Percentiles rank a stretch among this genome's conserved stretches.
Evolutionary conservation across 176 grass and related monocot species (phyloP).

Genomic region (Panicum miliaceum): DNA sequence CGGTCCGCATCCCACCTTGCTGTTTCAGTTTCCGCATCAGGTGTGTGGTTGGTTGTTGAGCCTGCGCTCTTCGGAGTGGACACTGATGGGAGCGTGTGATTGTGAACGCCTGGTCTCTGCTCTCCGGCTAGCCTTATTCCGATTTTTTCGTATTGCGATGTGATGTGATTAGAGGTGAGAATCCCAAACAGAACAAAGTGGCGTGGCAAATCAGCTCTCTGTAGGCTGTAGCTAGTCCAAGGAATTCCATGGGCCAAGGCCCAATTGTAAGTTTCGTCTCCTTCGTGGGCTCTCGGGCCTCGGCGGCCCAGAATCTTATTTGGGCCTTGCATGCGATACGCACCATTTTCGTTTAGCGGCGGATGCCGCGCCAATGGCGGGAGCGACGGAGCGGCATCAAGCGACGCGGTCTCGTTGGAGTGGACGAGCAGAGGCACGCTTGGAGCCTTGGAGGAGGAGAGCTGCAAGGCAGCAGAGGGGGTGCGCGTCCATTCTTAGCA

Average conservation of each 20-base stretch:
- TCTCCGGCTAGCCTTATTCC: slow-evolving; percentile 3
- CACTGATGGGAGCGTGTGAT: not conserved
- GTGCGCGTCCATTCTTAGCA: slow-evolving; percentile 32
- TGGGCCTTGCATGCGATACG: not conserved
- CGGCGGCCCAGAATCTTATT: not conserved
- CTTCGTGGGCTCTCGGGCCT: not conserved
- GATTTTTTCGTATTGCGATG: not conserved
- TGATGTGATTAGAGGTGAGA: slow-evolving; percentile 17
- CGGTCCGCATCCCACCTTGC: not conserved
- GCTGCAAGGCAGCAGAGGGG: not conserved
- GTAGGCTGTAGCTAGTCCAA: not conserved
- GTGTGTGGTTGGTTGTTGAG: not conserved
- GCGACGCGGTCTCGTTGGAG: too few relatives aligned
- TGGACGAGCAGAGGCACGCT: not conserved
- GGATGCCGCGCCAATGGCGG: not conserved
- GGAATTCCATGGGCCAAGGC: too few relatives aligned
- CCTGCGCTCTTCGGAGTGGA: not conserved
- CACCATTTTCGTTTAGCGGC: not conserved
- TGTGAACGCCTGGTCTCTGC: not conserved
- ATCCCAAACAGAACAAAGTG: not conserved
- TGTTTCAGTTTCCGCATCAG: not conserved
- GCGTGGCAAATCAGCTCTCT: not conserved
- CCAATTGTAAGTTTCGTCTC: too few relatives aligned
- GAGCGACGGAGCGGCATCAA: too few relatives aligned
- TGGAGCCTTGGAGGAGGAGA: too few relatives aligned